These are phyloP conservation scores for Ascochyta pisi DNA, from an alignment of 2,329 filamentous ascomycete genomes.

Conservation along the genomic window DNA sequence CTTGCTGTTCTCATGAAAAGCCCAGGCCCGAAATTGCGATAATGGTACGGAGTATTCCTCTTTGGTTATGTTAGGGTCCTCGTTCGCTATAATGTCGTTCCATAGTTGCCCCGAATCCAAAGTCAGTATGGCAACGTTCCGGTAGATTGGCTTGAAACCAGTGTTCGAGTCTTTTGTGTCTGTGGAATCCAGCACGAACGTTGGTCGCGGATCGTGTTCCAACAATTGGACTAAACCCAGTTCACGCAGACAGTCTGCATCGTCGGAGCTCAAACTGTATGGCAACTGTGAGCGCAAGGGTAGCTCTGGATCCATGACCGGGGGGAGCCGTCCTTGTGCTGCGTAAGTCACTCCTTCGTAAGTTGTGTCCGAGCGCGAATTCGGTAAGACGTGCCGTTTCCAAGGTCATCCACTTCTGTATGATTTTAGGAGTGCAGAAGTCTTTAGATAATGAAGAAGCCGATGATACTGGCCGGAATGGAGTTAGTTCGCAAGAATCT, in stretches of 20 bases:
- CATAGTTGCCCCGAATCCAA: constrained; percentile 18
- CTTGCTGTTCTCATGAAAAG: not conserved
- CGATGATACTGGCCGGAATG: no score
- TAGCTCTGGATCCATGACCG: not conserved
- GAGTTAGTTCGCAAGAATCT: no score
- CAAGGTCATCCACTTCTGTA: no score
- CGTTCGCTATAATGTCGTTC: constrained; percentile 12
- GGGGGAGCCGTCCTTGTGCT: not conserved
- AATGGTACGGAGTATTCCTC: constrained; percentile 1
- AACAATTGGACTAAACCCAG: constrained; percentile 32
- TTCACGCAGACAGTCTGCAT: constrained; percentile 11
- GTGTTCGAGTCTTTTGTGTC: not conserved
- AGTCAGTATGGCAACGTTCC: constrained; percentile 30
- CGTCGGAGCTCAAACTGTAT: constrained; percentile 6
- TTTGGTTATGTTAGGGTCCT: not conserved
- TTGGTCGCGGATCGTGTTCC: constrained; percentile 29
- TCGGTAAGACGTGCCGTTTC: not conserved
- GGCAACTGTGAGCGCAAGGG: not conserved
- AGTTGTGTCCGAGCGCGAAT: not conserved
- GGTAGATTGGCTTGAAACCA: constrained; percentile 19
- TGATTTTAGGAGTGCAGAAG: no score
- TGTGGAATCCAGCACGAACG: constrained; percentile 24
- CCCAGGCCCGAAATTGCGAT: constrained; percentile 29
- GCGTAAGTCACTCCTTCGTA: not conserved
- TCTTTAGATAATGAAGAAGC: no score